Conservation (phyloP, 169 alveolate species). For the Plasmodium chabaudi region DNA sequence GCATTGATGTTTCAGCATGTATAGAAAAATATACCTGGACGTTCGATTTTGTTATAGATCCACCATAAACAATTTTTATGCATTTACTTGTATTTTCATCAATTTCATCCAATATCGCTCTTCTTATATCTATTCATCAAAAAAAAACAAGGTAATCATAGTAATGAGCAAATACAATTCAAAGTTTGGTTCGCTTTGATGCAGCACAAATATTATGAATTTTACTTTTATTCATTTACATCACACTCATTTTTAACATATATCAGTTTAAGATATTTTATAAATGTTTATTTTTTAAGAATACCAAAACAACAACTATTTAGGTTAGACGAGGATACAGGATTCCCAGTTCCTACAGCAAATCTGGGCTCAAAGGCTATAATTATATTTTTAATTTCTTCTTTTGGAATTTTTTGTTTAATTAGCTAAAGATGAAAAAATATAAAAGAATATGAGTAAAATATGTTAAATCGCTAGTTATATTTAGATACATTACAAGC, state of each 20-base stretch:
- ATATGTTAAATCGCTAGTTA: background rate
- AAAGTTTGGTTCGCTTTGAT: background rate
- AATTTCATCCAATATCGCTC: conserved; percentile 34
- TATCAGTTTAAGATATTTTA: background rate
- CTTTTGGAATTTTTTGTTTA: conserved; percentile 34
- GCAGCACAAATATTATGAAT: background rate
- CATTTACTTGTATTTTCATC: conserved; percentile 32
- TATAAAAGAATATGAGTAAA: background rate
- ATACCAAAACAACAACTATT: conserved; percentile 43
- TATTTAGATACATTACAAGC: too few species aligned
- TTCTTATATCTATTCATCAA: conserved; percentile 19
- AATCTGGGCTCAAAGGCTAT: conserved; percentile 69
- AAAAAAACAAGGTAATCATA: background rate
- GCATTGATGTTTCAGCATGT: background rate
- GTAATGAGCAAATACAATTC: background rate
- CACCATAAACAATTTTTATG: conserved; percentile 42
- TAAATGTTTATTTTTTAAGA: background rate
- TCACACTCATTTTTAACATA: background rate
- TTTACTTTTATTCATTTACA: background rate
- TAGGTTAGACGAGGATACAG: conserved; percentile 10
- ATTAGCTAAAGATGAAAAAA: conserved; percentile 19
- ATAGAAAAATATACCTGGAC: conserved; percentile 12
- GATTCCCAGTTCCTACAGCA: conserved; percentile 60
- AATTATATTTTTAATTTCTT: conserved; percentile 45
- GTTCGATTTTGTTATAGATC: conserved; percentile 39